Base-by-base conservation (phyloP, 495 filamentous ascomycete species). In the Cercophora scortea region DNA sequence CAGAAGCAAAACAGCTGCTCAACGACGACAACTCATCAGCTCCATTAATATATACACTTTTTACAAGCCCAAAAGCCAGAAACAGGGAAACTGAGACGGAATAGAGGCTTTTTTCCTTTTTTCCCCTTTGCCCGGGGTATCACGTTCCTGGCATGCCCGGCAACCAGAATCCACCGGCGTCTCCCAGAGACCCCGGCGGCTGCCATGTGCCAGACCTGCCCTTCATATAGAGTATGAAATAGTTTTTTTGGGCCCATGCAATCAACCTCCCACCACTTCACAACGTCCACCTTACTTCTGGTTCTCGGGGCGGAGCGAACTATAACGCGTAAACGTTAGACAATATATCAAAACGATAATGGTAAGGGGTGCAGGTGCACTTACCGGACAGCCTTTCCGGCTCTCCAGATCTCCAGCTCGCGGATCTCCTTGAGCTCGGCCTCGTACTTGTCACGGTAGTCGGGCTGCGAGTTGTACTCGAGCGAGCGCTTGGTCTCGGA, bases 361-460 rank as follows among this genome's bases (percentile, higher is more conserved):
- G 9, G 45, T 4, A 42, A 15, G 41, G 41, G 8, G 15, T 15
- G 16, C 11, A 2, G n/a, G 16, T 16, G 48, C 12, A 72, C 77
- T 68, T 73, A 85, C 74, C 89, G 84, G 55, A 98, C 93, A 59
- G 94, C 88, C 86, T 96, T 97, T 68, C 93, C 93, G 53, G 94
- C 93, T 60, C 87, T 83, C 93, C 93, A 98, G 81, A 98, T 97
- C 82, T 98, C 93, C 70, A 97, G 75, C 62, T 89, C 81, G 60
- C 89, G 83, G 76, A 98, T 96, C 76, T 96, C 91, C 74, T 93
- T 74, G 81, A 98, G 83, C 84, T 98, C 93, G 66, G 85, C 77
- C 83, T 96, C 89, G 69, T 88, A 97, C 76, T 88, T 89, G 83
- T 96, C 78, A 56, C 93, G 83, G 81, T 97, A 97, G 73, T 98